Evolutionary conservation across 176 grass and related monocot species (phyloP), one percentile per base, ranked within the genome.

Genomic region (Avena atlantica): DNA sequence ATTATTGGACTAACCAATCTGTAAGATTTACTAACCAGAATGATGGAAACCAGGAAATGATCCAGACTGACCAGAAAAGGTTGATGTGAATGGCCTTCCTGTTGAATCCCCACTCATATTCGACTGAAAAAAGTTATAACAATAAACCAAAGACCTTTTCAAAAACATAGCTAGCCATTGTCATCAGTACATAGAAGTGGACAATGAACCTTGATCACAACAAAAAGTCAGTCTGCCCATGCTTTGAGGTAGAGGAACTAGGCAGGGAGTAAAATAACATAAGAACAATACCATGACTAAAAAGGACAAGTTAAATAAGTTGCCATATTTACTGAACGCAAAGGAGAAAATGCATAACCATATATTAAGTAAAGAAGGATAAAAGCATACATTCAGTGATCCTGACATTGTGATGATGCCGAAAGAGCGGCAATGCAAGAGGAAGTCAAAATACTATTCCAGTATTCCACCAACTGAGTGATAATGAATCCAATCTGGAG

Each of bases 41-140:
- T 95, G 91, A 94, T 92, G 93, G 80, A 95, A 94, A 78, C 92
- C 91, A 57, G 91, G 84, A 76, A 93, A 60, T 40, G 91, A 89
- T 65, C 90, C 87, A 87, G 96, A 92, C 78, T 98, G 96, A 81
- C 81, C 82, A 4, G 96, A 89, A 91, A 98, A 98, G 31, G 89
- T 88, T 72, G 93, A 70, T 34, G 89, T 62, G 62, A 92, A 98
- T 45, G 93, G 85, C 82, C 92, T 93, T 86, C 93, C 96, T 65
- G 92, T 81, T 65, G 96, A 98, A 82, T 95, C 96, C 70, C 93
- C 92, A 78, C 85, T 88, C 91, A 89, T 86, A 36, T 88, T 98
- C 83, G 93, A 88, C 96, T 98, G 88, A 31, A 85, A 85, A 88
- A 95, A 90, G 20, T 83, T 70, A 85, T 44, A 25, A 83, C 25